Evolutionary conservation across 345 rosid species (phyloP), one percentile per base, ranked within the genome.

Genomic region (Melaleuca alternifolia): DNA sequence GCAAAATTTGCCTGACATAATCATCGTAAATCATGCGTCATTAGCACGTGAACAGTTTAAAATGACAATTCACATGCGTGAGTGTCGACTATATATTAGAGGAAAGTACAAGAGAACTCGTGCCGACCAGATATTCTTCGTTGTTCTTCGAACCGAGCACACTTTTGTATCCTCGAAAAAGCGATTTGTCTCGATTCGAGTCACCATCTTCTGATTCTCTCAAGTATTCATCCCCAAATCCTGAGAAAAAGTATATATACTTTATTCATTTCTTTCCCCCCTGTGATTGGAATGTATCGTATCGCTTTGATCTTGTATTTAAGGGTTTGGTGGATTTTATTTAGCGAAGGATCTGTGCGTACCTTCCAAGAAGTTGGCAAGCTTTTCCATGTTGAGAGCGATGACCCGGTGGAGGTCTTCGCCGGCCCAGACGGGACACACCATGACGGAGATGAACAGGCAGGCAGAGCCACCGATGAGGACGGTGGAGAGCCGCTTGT

Each of bases 381-480:
- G 93, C 57, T 93, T 90, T 44, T 91, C 93, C 53, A 95, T 48
- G 88, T 95, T 94, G 86, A 79, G 84, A 33, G 94, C 92, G 16
- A 92, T 56, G n/a, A 91, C 91, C 79, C 88, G 87, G 54, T 94
- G 96, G 62, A 95, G 94, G 86, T 93, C 96, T 83, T 91, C 86
- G 20, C 96, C 96, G 6, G 95, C 95, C 96, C 96, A 95, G 46
- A 94, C 94, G 18, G 96, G 98, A 51, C 86, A 94, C 61, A 96
- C 85, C 23, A 90, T 84, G 87, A 95, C 87, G 26, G 93, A 93
- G 56, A 95, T 71, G 37, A 89, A 81, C 51, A 94, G 84, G 86
- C 93, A 91, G 46, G 91, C 28, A 6, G 89, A 89, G 7, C 94
- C 92, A 50, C 98, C 99, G 5, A 96, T 94, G 85, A 94, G 46